These are phyloP conservation scores for Starmerella stigmatis DNA, from an alignment of 805 yeast genomes.

Conservation along the genomic window DNA sequence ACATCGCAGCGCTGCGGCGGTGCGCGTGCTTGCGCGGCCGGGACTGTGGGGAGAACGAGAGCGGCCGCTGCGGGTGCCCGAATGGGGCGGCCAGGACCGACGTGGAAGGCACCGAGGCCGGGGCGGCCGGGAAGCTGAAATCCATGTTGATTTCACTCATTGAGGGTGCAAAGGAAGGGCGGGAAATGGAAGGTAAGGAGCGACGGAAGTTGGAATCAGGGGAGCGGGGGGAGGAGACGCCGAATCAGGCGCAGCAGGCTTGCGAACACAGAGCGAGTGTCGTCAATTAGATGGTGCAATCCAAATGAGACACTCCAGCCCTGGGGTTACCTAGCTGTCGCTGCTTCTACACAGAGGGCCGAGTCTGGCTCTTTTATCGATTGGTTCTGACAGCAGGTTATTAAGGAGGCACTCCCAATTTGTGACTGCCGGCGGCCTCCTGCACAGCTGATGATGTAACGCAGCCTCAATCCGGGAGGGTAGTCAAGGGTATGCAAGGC, in stretches of 20 bases:
- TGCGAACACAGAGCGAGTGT: slow-evolving; percentile 1
- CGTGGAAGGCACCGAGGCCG: slow-evolving; percentile 7
- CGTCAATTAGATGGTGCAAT: slow-evolving; percentile 6
- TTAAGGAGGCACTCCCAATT: slow-evolving; percentile 7
- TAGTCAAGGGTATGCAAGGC: not conserved
- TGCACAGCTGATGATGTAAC: slow-evolving; percentile 6
- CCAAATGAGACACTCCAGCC: slow-evolving; percentile 9
- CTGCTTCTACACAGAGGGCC: not conserved
- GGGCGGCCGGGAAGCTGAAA: slow-evolving; percentile 21
- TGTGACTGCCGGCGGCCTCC: not conserved
- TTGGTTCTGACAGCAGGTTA: not conserved
- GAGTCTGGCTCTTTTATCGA: slow-evolving; percentile 4
- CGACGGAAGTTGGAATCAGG: slow-evolving; percentile 2
- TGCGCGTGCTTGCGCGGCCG: slow-evolving; percentile 22
- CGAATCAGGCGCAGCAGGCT: not conserved
- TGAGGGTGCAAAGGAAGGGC: not conserved
- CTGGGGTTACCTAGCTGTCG: not conserved
- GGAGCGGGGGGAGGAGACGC: not conserved
- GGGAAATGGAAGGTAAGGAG: slow-evolving; percentile 5
- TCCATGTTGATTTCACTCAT: slow-evolving; percentile 24
- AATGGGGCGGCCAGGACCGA: slow-evolving; percentile 6
- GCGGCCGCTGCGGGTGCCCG: slow-evolving; percentile 9
- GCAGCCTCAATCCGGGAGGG: not conserved
- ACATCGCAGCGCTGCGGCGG: slow-evolving; percentile 27
- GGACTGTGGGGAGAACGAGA: slow-evolving; percentile 18